phyloP scores from a whole-genome alignment of 2,329 filamentous ascomycete genomes.

The Chrysosporium queenslandicum region DNA sequence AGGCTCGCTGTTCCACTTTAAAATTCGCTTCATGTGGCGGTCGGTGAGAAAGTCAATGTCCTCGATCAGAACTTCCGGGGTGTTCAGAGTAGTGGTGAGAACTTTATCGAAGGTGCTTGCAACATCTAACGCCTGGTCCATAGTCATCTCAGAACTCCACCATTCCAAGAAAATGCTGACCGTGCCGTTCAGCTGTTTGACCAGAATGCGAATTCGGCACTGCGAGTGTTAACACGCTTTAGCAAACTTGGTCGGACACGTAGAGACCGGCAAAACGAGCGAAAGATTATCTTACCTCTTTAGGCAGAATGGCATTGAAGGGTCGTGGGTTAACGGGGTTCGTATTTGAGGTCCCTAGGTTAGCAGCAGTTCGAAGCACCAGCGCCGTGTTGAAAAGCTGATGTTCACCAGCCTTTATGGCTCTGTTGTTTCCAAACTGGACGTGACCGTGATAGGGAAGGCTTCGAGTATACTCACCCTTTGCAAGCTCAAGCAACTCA shows the following conservation, averaged over 20 bases:
- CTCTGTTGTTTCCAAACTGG: constrained; percentile 11
- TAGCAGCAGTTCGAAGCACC: constrained; percentile 27
- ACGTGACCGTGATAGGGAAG: constrained; percentile 12
- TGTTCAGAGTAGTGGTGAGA: constrained; percentile 39
- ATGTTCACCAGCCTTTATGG: constrained; percentile 16
- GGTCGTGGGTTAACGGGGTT: constrained; percentile 19
- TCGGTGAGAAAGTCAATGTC: constrained; percentile 47
- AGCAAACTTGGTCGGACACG: neutral
- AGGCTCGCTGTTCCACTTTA: constrained; percentile 43
- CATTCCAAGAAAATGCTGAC: constrained; percentile 33
- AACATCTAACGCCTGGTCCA: constrained; percentile 37
- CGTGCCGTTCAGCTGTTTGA: constrained; percentile 28
- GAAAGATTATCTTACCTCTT: constrained; percentile 23
- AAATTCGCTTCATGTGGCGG: constrained; percentile 46
- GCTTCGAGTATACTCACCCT: constrained; percentile 14
- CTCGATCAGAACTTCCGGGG: constrained; percentile 35
- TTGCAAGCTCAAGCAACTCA: constrained; percentile 24
- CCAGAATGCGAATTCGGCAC: constrained; percentile 31
- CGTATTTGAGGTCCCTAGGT: constrained; percentile 17
- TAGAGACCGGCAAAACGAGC: neutral
- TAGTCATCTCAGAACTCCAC: constrained; percentile 31
- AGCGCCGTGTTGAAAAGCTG: constrained; percentile 30
- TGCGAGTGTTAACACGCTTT: constrained; percentile 16
- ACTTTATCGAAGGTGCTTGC: constrained; percentile 47
- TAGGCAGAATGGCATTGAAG: constrained; percentile 25